phyloP scores from a whole-genome alignment of 2,329 filamentous ascomycete genomes.

The Chaetothyriales sp. region DNA sequence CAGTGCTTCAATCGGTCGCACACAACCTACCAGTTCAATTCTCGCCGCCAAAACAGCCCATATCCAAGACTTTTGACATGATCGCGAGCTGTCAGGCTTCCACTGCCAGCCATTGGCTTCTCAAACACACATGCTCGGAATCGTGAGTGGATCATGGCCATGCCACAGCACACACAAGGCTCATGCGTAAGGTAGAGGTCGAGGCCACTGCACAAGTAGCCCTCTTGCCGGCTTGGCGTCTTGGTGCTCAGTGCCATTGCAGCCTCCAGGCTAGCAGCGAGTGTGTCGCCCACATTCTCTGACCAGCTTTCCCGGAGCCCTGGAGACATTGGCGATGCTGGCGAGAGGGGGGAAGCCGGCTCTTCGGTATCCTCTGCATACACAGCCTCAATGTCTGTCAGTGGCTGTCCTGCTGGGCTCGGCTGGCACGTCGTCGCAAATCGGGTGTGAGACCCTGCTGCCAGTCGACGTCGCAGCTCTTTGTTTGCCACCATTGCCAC shows the following conservation, averaged over 20 bases:
- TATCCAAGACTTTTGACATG: constrained; percentile 30
- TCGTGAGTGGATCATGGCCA: constrained; percentile 87
- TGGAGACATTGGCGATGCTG: background rate
- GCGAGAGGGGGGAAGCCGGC: background rate
- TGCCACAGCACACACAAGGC: constrained; percentile 90
- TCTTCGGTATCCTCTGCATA: constrained; percentile 5
- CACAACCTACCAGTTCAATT: constrained; percentile 30
- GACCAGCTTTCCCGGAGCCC: background rate
- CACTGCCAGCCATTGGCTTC: constrained; percentile 62
- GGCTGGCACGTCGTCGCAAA: constrained; percentile 16
- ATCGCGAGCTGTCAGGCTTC: constrained; percentile 55
- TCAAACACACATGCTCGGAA: constrained; percentile 77
- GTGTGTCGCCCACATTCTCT: background rate
- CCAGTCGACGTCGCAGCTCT: constrained; percentile 21
- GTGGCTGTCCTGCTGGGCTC: constrained; percentile 14
- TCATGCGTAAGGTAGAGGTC: constrained; percentile 93
- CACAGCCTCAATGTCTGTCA: constrained; percentile 13
- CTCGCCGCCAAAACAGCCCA: constrained; percentile 49
- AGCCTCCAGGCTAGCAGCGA: background rate
- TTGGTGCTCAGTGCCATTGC: background rate
- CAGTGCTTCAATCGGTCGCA: background rate
- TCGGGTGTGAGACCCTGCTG: constrained; percentile 12
- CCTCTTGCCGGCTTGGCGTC: constrained; percentile 43
- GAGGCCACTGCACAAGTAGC: constrained; percentile 85
- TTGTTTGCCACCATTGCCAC: constrained; percentile 28